phyloP scores from a whole-genome alignment of 768 basidiomycete species.

The Termitomyces sp. region DNA sequence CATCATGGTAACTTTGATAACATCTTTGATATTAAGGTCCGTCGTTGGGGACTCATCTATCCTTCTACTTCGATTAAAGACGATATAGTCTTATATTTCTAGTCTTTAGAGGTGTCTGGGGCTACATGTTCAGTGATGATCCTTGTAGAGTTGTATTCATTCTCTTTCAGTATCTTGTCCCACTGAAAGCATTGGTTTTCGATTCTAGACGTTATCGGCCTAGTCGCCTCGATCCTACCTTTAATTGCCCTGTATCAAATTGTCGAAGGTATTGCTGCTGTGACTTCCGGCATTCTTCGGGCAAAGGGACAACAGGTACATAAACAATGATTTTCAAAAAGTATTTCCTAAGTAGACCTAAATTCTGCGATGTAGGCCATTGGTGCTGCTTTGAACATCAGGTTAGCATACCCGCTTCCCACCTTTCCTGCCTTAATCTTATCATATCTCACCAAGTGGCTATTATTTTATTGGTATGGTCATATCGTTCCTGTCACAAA shows the following conservation, averaged over 20 bases:
- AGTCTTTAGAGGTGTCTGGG: conserved; percentile 60
- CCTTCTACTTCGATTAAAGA: background rate
- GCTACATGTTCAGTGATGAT: conserved; percentile 68
- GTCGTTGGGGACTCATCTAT: background rate
- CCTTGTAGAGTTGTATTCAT: conserved; percentile 31
- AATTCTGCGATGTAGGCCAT: conserved; percentile 34
- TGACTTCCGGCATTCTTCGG: conserved; percentile 73
- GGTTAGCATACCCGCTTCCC: conserved; percentile 28
- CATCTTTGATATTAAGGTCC: background rate
- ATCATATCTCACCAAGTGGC: conserved; percentile 30
- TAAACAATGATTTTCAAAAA: background rate
- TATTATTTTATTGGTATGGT: conserved; percentile 64
- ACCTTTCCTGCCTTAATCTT: background rate
- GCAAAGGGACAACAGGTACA: conserved; percentile 73
- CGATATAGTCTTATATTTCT: conserved; percentile 42
- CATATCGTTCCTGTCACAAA: background rate
- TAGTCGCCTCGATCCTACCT: conserved; percentile 68
- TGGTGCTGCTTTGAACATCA: conserved; percentile 75
- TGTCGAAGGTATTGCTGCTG: conserved; percentile 67
- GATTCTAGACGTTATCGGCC: conserved; percentile 38
- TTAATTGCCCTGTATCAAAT: conserved; percentile 77
- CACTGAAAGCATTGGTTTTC: background rate
- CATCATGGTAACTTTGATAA: conserved; percentile 53
- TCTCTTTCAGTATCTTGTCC: background rate
- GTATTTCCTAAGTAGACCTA: background rate